A percentile compares a stretch with the other conserved stretches of the same genome.
These are phyloP conservation scores for Kodamaea derodonti DNA, from an alignment of 1,139 yeast genomes.

Conservation along the genomic window DNA sequence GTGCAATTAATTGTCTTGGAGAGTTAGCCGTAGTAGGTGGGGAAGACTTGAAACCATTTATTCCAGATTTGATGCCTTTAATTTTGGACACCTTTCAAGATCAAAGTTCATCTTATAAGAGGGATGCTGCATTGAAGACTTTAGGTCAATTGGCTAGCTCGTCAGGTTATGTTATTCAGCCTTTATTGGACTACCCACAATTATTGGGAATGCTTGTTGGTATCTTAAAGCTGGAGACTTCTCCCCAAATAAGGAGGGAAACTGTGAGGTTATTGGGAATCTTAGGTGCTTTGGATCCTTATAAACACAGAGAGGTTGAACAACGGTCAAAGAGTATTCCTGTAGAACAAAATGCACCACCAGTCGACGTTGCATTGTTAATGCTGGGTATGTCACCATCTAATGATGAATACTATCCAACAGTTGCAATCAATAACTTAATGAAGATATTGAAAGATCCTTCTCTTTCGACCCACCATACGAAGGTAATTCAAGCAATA, in stretches of 20 bases:
- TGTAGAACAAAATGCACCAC: constrained; percentile 81
- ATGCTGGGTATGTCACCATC: constrained; percentile 96
- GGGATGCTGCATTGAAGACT: constrained; percentile 87
- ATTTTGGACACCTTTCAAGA: constrained; percentile 87
- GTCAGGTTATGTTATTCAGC: constrained; percentile 93
- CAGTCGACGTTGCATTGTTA: constrained; percentile 82
- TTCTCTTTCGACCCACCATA: constrained; percentile 81
- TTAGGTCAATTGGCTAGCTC: constrained; percentile 87
- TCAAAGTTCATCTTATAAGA: constrained; percentile 77
- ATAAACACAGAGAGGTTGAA: constrained; percentile 89
- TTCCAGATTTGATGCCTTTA: constrained; percentile 79
- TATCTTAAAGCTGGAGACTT: constrained; percentile 75
- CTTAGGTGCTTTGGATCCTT: constrained; percentile 95
- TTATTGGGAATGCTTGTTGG: constrained; percentile 76
- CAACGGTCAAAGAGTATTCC: constrained; percentile 59
- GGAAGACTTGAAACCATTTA: constrained; percentile 70
- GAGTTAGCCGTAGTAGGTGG: constrained; percentile 88
- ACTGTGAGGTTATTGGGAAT: constrained; percentile 88
- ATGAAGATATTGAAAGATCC: constrained; percentile 82
- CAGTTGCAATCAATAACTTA: constrained; percentile 84
- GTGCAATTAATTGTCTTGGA: constrained; percentile 86
- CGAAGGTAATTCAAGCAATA: constrained; percentile 86
- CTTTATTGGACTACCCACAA: constrained; percentile 87
- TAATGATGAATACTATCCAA: constrained; percentile 90
- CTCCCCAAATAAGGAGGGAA: constrained; percentile 73